Conservation (phyloP, 768 basidiomycete species). For the Podaxis carcinomalis region DNA sequence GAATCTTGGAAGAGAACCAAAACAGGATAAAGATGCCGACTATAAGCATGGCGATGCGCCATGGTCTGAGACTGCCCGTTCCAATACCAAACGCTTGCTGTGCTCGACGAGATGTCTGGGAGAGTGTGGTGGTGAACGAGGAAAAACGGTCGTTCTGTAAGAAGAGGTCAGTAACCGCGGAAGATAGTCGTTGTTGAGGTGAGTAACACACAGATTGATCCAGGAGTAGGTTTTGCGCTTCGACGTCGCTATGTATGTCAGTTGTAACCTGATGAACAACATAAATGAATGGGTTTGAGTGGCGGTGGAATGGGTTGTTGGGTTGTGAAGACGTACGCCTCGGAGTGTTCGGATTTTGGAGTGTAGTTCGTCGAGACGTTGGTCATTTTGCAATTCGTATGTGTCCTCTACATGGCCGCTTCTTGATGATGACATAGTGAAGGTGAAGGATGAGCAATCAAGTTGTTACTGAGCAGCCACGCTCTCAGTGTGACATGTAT, state of each 20-base stretch:
- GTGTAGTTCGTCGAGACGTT: conserved; percentile 77
- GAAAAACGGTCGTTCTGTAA: conserved; percentile 63
- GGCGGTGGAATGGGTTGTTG: background rate
- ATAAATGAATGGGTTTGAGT: background rate
- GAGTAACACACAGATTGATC: conserved; percentile 58
- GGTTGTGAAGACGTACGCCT: conserved; percentile 44
- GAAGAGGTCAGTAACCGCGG: background rate
- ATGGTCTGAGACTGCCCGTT: conserved; percentile 62
- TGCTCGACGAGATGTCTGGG: conserved; percentile 65
- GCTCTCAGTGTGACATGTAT: background rate
- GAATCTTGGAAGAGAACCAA: conserved; percentile 51
- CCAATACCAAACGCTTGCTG: conserved; percentile 72
- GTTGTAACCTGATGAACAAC: conserved; percentile 61
- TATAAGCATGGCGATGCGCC: conserved; percentile 60
- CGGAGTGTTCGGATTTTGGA: conserved; percentile 79
- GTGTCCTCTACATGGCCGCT: conserved; percentile 54
- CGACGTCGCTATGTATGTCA: conserved; percentile 82
- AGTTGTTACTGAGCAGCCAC: background rate
- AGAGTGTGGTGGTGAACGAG: conserved; percentile 56
- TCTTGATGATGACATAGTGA: conserved; percentile 38
- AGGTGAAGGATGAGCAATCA: background rate
- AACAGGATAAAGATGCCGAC: conserved; percentile 50
- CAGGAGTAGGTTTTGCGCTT: conserved; percentile 74
- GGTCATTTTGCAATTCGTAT: conserved; percentile 84
- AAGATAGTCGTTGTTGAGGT: background rate